Evolutionary conservation across 306 rosid species (phyloP), one percentile per base, ranked within the genome.

Genomic region (Gynostemma pentaphyllum): DNA sequence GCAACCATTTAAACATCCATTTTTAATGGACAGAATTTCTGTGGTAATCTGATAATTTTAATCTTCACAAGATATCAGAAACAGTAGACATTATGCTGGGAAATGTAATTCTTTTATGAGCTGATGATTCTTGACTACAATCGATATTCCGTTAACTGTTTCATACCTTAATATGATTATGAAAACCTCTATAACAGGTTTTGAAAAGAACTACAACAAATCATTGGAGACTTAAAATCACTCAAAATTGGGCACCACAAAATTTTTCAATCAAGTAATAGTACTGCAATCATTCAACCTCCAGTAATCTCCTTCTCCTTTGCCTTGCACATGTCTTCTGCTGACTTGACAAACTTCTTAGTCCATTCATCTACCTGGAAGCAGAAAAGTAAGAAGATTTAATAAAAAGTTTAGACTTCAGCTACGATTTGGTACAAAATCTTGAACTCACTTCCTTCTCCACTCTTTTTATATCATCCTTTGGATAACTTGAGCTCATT

Each of bases 311-410:
- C 96, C 68, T 86, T 88, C 80, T 88, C 96, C 78, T 86, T 92
- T 23, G 78, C 87, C 79, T 92, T 88, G 82, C 89, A 82, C 55
- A 66, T 6, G 49, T 92, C 99, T 80, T 88, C 99, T 0, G 95
- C 95, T 9, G 68, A 72, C 88, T 88, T 86, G 57, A 86, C 77
- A 78, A 71, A 79, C 68, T 82, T 86, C 73, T 92, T 88, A 28
- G 99, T 92, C 76, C 86, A 48, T 45, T 92, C 99, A 34, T 88
- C 99, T 70, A 88, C 82, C 95, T 92, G 77, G 14, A 41, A 42
- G 68, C 28, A 47, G 63, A 22, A 70, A 54, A 40, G 14, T 37
- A 16, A 78, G 16, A 22, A 51, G 37, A 55, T 24, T 50, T n/a
- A 21, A 37, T 12, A 7, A 34, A 53, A 48, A 9, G 41, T 24